A percentile compares a stretch with the other conserved stretches of the same genome.
Conservation (phyloP, 306 rosid species). For the Parietaria judaica region DNA sequence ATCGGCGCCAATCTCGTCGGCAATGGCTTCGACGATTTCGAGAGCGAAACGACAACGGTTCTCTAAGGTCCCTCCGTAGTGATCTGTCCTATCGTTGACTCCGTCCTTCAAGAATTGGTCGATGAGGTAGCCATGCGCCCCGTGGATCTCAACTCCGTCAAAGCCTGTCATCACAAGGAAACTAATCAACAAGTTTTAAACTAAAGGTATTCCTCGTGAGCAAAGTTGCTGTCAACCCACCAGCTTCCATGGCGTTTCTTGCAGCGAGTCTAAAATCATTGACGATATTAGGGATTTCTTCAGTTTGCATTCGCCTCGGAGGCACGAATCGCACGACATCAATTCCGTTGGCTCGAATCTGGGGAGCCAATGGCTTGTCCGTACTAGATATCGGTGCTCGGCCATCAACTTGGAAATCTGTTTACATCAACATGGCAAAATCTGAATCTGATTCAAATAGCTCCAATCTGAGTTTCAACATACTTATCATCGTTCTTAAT, state of each 20-base stretch:
- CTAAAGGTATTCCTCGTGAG: neutral
- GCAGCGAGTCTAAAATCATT: slow-evolving; percentile 54
- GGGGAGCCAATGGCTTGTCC: slow-evolving; percentile 40
- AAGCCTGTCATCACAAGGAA: slow-evolving; percentile 31
- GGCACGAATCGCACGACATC: slow-evolving; percentile 24
- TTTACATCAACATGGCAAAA: neutral
- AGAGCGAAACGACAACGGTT: slow-evolving; percentile 49
- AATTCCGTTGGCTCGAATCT: slow-evolving; percentile 26
- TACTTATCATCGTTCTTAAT: slow-evolving; percentile 31
- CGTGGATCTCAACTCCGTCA: slow-evolving; percentile 77
- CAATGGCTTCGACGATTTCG: slow-evolving; percentile 46
- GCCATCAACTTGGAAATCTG: slow-evolving; percentile 11
- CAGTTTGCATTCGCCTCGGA: slow-evolving; percentile 45
- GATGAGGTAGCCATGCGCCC: slow-evolving; percentile 55
- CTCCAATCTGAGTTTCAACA: neutral
- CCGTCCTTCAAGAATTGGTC: slow-evolving; percentile 60
- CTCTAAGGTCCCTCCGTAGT: slow-evolving; percentile 69
- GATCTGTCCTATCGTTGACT: slow-evolving; percentile 49
- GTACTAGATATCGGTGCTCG: neutral
- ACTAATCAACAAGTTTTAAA: neutral
- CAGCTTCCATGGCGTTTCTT: slow-evolving; percentile 68
- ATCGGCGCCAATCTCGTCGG: slow-evolving; percentile 46
- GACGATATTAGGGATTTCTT: slow-evolving; percentile 52
- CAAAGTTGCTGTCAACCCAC: slow-evolving; percentile 10
- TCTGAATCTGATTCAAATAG: neutral